Evolutionary conservation across 2,329 filamentous ascomycete genomes (phyloP).

Genomic region (Aureobasidium zeae): DNA sequence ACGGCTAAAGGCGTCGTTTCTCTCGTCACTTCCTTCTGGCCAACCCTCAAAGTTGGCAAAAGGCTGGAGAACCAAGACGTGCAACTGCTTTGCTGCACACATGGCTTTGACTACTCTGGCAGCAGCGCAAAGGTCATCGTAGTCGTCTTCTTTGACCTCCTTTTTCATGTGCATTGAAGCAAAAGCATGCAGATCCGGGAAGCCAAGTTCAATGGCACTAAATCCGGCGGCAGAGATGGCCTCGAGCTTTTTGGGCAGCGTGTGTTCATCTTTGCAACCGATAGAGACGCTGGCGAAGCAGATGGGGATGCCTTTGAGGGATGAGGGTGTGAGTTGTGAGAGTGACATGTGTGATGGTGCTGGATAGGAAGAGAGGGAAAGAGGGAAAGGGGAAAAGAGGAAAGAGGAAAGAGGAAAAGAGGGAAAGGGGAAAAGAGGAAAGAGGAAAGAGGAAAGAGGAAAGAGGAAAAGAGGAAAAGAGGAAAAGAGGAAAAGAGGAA

Average conservation of each 20-base stretch:
- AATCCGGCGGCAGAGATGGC: conserved; percentile 59
- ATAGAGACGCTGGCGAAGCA: conserved; percentile 51
- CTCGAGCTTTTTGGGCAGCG: conserved; percentile 50
- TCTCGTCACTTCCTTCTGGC: conserved; percentile 47
- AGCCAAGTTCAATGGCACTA: conserved; percentile 61
- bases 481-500: no score
- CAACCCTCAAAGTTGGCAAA: conserved; percentile 73
- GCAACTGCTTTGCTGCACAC: conserved; percentile 46
- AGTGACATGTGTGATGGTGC: conserved; percentile 26
- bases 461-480: no score
- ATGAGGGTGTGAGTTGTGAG: conserved; percentile 28
- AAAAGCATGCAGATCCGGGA: conserved; percentile 61
- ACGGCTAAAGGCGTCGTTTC: conserved; percentile 53
- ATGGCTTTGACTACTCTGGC: conserved; percentile 47
- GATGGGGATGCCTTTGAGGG: conserved; percentile 36
- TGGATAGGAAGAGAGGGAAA: not conserved
- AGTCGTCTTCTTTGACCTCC: conserved; percentile 50
- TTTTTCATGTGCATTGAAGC: conserved; percentile 40
- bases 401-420: no score
- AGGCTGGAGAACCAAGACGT: conserved; percentile 63
- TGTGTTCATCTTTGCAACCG: conserved; percentile 39
- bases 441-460: no score
- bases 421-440: no score
- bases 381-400: no score
- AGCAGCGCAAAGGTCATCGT: conserved; percentile 46